phyloP scores from a whole-genome alignment of 2,329 filamentous ascomycete species.

The Reticulascus tulasneorum region DNA sequence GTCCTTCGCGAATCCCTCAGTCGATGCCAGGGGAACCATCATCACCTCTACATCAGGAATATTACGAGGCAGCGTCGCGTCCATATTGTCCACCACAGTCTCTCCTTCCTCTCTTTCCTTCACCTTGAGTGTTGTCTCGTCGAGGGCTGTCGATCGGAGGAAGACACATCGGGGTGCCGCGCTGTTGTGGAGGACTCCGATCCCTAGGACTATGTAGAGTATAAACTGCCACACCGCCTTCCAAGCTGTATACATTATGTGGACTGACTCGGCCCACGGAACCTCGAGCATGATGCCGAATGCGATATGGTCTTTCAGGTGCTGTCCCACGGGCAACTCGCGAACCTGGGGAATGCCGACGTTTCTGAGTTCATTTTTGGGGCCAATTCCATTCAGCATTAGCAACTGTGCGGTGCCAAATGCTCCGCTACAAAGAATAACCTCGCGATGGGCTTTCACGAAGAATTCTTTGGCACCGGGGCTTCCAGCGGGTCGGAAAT shows the following conservation, averaged over 20 bases:
- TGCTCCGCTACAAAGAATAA: slow-evolving; percentile 25
- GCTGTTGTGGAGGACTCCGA: slow-evolving; percentile 18
- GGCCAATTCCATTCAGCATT: slow-evolving; percentile 27
- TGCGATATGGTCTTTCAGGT: slow-evolving; percentile 23
- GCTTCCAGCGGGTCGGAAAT: slow-evolving; percentile 10
- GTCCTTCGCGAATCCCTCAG: slow-evolving; percentile 26
- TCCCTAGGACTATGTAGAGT: slow-evolving; percentile 23
- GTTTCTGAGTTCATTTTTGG: slow-evolving; percentile 13
- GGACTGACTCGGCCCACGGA: slow-evolving; percentile 19
- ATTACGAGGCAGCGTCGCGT: slow-evolving; percentile 17
- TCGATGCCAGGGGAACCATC: slow-evolving; percentile 38
- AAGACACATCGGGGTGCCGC: slow-evolving; percentile 20
- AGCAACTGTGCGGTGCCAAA: slow-evolving; percentile 26
- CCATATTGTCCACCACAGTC: slow-evolving; percentile 13
- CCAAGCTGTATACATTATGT: slow-evolving; percentile 15
- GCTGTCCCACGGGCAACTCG: slow-evolving; percentile 22
- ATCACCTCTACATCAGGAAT: slow-evolving; percentile 26
- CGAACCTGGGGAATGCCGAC: slow-evolving; percentile 18
- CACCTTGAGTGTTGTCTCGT: slow-evolving; percentile 22
- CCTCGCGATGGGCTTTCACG: slow-evolving; percentile 22
- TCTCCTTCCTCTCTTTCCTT: slow-evolving; percentile 1
- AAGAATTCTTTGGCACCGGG: slow-evolving; percentile 16
- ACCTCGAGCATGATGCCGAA: slow-evolving; percentile 22
- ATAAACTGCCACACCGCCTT: slow-evolving; percentile 22
- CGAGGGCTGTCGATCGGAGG: slow-evolving; percentile 20